Percentiles rank a stretch among this genome's conserved stretches.
Evolutionary conservation across 352 stramenopile species (phyloP).

Genomic region (Globisporangium alternatum): DNA sequence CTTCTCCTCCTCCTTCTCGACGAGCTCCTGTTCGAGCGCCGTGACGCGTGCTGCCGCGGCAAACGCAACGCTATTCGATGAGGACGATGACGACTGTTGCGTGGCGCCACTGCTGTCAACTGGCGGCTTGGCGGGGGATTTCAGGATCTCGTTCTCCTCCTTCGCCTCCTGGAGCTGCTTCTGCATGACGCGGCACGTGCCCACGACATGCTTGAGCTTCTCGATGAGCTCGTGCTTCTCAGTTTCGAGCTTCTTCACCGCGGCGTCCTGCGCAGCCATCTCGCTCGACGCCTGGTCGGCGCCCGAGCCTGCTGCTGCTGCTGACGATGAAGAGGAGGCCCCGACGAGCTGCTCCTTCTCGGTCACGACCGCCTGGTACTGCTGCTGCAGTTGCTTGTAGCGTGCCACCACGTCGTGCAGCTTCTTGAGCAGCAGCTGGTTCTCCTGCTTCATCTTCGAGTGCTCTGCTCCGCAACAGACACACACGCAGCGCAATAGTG

Average conservation of each 20-base stretch:
- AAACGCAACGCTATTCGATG: conserved; percentile 13
- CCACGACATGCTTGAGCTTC: conserved; percentile 75
- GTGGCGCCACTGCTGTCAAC: background rate
- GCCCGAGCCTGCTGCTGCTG: background rate
- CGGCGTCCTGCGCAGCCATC: conserved; percentile 22
- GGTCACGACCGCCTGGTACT: conserved; percentile 37
- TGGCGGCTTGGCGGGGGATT: conserved; percentile 29
- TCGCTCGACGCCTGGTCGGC: conserved; percentile 11
- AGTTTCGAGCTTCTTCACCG: conserved; percentile 47
- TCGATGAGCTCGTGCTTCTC: conserved; percentile 75
- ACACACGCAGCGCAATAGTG: background rate
- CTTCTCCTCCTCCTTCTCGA: conserved; percentile 44
- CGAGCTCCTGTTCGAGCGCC: conserved; percentile 34
- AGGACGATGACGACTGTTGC: conserved; percentile 1
- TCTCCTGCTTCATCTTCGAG: conserved; percentile 50
- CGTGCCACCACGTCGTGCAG: conserved; percentile 51
- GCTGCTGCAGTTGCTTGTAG: conserved; percentile 51
- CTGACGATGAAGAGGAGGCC: background rate
- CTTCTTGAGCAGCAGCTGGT: conserved; percentile 53
- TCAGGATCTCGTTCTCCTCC: conserved; percentile 50
- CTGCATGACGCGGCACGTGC: conserved; percentile 63
- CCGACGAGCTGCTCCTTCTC: conserved; percentile 21
- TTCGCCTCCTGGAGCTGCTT: conserved; percentile 66
- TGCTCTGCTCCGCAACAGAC: conserved; percentile 12
- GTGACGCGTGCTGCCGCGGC: conserved; percentile 23